Percentiles rank a stretch among this genome's conserved stretches.
Evolutionary conservation across 805 yeast genomes (phyloP).

Genomic region (Myxozyma sirexii): DNA sequence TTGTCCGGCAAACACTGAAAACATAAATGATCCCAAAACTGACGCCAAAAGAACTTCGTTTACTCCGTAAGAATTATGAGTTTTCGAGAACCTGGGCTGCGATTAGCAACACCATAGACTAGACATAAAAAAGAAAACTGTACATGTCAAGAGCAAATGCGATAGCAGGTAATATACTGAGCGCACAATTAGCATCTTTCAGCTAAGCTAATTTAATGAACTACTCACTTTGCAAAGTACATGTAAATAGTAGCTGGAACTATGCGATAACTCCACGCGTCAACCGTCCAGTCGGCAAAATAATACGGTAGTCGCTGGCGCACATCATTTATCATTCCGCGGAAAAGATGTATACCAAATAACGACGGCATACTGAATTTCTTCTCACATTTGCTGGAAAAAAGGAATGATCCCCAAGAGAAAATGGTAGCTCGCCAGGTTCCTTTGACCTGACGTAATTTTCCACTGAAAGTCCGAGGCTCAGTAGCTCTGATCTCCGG

Average conservation of each 20-base stretch:
- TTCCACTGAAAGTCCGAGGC: too few relatives aligned
- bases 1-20: constrained; percentile 85
- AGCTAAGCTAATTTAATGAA: not conserved
- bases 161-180: constrained; percentile 18
- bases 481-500: not conserved
- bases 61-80: constrained; percentile 83
- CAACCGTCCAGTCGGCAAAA: constrained; percentile 68
- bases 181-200: not conserved
- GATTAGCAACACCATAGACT: not conserved
- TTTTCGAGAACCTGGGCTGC: constrained; percentile 77
- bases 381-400: not conserved
- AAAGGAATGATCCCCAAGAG: too few relatives aligned
- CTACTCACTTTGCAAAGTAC: constrained; percentile 70
- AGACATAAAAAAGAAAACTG: too few relatives aligned
- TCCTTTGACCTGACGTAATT: too few relatives aligned
- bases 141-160: constrained; percentile 26
- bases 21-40: constrained; percentile 86
- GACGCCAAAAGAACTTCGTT: constrained; percentile 84
- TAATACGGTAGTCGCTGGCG: constrained; percentile 65
- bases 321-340: constrained; percentile 59
- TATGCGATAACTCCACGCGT: constrained; percentile 83
- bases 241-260: constrained; percentile 81
- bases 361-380: not conserved
- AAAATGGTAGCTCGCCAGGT: too few relatives aligned
- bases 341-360: constrained; percentile 26